Evolutionary conservation across 2,329 filamentous ascomycete species (phyloP).

Genomic region (Fusarium luffae): DNA sequence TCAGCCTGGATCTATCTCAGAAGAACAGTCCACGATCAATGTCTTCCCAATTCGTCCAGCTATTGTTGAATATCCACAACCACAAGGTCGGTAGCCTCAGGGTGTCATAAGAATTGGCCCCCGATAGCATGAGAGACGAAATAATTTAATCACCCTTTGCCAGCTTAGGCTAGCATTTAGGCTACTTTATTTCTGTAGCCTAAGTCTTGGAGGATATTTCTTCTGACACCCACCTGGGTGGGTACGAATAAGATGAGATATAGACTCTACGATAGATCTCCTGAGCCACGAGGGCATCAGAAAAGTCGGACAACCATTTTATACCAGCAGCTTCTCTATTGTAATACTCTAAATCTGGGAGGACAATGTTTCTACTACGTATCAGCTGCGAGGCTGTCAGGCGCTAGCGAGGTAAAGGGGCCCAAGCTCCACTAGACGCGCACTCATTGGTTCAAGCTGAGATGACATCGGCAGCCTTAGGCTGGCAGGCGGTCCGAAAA

Average conservation of each 20-base stretch:
- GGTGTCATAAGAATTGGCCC: too few species aligned
- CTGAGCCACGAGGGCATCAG: not conserved
- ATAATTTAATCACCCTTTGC: too few species aligned
- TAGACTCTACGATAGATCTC: not conserved
- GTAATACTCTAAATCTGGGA: too few species aligned
- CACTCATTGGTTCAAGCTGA: conserved; percentile 1
- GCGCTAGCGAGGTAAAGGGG: not conserved
- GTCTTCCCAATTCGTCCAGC: not conserved
- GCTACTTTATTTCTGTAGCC: too few species aligned
- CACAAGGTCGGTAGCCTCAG: too few species aligned
- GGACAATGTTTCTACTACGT: not conserved
- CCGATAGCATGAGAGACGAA: too few species aligned
- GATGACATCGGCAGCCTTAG: conserved; percentile 13
- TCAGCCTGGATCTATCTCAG: too few species aligned
- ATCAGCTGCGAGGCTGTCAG: not conserved
- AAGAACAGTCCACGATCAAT: not conserved
- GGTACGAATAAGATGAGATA: not conserved
- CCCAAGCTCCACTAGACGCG: not conserved
- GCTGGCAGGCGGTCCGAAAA: too few species aligned
- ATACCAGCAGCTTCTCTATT: not conserved
- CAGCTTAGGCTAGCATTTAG: too few species aligned
- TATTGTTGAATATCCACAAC: too few species aligned
- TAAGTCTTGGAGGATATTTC: too few species aligned
- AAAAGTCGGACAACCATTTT: not conserved
- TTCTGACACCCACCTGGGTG: too few species aligned